Base-by-base conservation (phyloP, 2,329 filamentous ascomycete genomes). In the Penicillium decumbens region DNA sequence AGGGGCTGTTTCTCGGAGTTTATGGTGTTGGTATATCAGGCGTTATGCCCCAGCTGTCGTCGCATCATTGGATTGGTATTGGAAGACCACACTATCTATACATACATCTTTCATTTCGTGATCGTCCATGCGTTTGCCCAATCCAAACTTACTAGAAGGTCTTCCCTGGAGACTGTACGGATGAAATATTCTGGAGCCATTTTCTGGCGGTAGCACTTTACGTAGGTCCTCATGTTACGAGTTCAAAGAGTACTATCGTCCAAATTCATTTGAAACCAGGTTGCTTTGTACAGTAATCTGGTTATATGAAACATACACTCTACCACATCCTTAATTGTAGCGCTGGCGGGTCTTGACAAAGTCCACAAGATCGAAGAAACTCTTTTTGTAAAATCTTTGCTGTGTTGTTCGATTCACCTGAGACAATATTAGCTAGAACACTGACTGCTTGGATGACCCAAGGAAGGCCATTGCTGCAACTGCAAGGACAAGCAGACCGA, bases 281-380 rank as follows among this genome's bases (percentile, higher is more conserved):
- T 18, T 9, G 5, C 15, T 37, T 23, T 37, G 18, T 20, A 8
- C 33, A 37, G 3, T 10, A 37, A 6, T 12, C 9, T 12, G 15
- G 8, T 12, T 37, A 18, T 18, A 8, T 3, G 9, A 20, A 20
- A 20, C 13, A 10, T 4, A 10, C 8, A 10, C 5, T 37, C 8
- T 2, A 20, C 15, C 10, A 9, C 23, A 15, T 24, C n/a, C 32
- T 35, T 25, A 15, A 15, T 27, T 45, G 13, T 24, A 45, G 1
- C 13, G 12, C 23, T 59, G 56, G 32, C 58, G 43, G 18, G 54
- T 42, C 43, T 53, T 59, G 10, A 80, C 63, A 50, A 80, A 80
- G 56, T 81, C 77, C 13, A 81, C 76, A 56, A 77, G 61, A 46
- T 81, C 79, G 57, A 82, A 82, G 56, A 82, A 80, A 43, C 77